These are phyloP conservation scores for Combretum micranthum DNA, from an alignment of 345 rosid species.

Conservation along the genomic window DNA sequence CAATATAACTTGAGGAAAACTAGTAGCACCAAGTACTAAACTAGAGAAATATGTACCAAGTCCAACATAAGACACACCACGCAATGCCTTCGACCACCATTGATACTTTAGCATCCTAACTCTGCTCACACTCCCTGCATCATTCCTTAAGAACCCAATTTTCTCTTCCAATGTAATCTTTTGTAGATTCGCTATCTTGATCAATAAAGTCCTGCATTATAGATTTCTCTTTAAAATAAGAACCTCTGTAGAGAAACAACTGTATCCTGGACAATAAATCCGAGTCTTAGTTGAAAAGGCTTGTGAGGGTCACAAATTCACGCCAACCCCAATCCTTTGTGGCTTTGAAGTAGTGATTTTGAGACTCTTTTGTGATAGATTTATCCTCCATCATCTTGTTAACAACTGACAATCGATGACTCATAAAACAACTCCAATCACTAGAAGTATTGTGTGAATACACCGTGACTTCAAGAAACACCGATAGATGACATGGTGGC, in stretches of 20 bases:
- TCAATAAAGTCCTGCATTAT: slow-evolving; percentile 59
- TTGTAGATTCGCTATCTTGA: slow-evolving; percentile 42
- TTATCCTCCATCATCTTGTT: slow-evolving; percentile 88
- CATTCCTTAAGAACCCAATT: slow-evolving; percentile 40
- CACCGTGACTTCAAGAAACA: slow-evolving; percentile 99
- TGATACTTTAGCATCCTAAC: slow-evolving; percentile 79
- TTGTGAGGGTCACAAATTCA: slow-evolving; percentile 96
- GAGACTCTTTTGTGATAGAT: slow-evolving; percentile 97
- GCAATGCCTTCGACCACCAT: slow-evolving; percentile 99
- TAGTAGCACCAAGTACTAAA: slow-evolving; percentile 79
- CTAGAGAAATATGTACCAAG: slow-evolving; percentile 58
- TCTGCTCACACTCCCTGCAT: slow-evolving; percentile 47
- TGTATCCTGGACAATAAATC: slow-evolving; percentile 92
- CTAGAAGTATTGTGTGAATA: slow-evolving; percentile 79
- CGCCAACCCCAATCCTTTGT: slow-evolving; percentile 99
- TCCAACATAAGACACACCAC: slow-evolving; percentile 83
- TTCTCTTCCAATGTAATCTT: slow-evolving; percentile 82
- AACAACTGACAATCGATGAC: slow-evolving; percentile 93
- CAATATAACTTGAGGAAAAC: slow-evolving; percentile 90
- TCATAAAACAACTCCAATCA: slow-evolving; percentile 99
- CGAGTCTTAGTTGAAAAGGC: slow-evolving; percentile 96
- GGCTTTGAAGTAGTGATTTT: slow-evolving; percentile 96
- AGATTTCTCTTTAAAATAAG: slow-evolving; percentile 97
- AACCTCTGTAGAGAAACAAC: slow-evolving; percentile 98
- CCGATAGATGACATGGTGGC: slow-evolving; percentile 99